phyloP scores from a whole-genome alignment of 352 stramenopile genomes.

The Globisporangium polare region DNA sequence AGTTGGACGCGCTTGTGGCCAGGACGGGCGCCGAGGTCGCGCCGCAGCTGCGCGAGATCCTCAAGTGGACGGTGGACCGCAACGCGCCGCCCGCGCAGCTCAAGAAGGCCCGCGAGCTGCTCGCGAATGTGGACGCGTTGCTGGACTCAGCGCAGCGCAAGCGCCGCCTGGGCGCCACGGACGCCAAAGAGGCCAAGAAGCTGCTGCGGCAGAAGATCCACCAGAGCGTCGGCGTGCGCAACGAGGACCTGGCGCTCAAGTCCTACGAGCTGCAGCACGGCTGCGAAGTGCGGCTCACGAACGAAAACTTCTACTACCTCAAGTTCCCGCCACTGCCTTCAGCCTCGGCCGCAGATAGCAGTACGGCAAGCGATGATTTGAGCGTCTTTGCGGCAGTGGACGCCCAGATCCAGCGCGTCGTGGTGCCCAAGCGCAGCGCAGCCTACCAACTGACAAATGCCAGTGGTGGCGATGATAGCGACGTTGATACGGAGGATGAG shows the following conservation, averaged over 20 bases:
- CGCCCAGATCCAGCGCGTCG: slow-evolving; percentile 17
- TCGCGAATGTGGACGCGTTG: slow-evolving; percentile 36
- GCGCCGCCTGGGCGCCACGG: slow-evolving; percentile 32
- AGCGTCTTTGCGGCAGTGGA: slow-evolving; percentile 28
- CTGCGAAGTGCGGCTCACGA: slow-evolving; percentile 50
- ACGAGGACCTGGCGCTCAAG: slow-evolving; percentile 61
- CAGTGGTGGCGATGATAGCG: not conserved
- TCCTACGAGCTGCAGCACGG: slow-evolving; percentile 62
- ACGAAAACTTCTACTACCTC: slow-evolving; percentile 66
- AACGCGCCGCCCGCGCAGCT: slow-evolving; percentile 23
- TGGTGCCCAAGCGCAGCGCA: not conserved
- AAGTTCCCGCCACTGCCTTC: slow-evolving; percentile 32
- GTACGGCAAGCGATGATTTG: not conserved
- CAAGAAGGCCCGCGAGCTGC: slow-evolving; percentile 26
- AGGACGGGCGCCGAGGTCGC: slow-evolving; percentile 38
- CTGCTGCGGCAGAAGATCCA: slow-evolving; percentile 57
- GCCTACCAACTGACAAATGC: not conserved
- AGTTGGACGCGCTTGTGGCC: slow-evolving; percentile 46
- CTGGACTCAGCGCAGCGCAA: slow-evolving; percentile 37
- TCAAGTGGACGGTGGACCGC: slow-evolving; percentile 43
- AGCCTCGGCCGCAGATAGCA: not conserved
- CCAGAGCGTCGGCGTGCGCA: slow-evolving; percentile 59
- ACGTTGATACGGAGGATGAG: slow-evolving; percentile 2
- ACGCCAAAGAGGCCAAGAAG: slow-evolving; percentile 36
- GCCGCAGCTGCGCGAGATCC: slow-evolving; percentile 39